Conservation (phyloP, 495 filamentous ascomycete species). For the Neurospora sp. region DNA sequence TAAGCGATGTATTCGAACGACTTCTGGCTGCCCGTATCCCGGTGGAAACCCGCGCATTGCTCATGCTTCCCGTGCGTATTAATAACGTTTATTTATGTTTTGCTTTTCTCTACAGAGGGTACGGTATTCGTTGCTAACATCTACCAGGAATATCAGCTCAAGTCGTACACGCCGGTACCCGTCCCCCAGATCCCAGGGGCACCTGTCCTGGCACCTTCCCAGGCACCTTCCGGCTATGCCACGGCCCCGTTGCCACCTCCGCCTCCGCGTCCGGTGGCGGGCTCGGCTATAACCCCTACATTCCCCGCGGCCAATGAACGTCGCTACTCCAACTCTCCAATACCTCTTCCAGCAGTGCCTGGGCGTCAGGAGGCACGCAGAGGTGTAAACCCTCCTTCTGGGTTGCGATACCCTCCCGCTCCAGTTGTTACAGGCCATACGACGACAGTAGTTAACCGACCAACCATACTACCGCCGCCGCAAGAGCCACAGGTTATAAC, state of each 20-base stretch:
- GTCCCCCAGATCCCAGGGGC: not conserved
- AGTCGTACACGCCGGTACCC: constrained; percentile 2
- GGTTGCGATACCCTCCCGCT: not conserved
- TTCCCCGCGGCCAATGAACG: not conserved
- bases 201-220: not conserved
- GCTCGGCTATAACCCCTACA: not conserved
- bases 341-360: constrained; percentile 5
- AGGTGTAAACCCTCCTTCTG: not conserved
- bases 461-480: not conserved
- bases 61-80: constrained; percentile 3
- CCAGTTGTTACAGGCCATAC: not conserved
- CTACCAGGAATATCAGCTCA: not conserved
- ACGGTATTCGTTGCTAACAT: not conserved
- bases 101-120: not conserved
- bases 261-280: not conserved
- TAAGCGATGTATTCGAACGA: constrained; percentile 11
- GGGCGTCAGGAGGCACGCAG: not conserved
- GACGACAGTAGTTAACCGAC: not conserved
- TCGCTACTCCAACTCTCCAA: constrained; percentile 8
- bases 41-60: constrained; percentile 1
- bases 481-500: constrained; percentile 4
- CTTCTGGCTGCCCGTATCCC: constrained; percentile 4
- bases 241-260: not conserved
- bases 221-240: not conserved
- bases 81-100: not conserved